Evolutionary conservation across 208 protist genomes (phyloP).

Genomic region (Wallacemonas collosoma): DNA sequence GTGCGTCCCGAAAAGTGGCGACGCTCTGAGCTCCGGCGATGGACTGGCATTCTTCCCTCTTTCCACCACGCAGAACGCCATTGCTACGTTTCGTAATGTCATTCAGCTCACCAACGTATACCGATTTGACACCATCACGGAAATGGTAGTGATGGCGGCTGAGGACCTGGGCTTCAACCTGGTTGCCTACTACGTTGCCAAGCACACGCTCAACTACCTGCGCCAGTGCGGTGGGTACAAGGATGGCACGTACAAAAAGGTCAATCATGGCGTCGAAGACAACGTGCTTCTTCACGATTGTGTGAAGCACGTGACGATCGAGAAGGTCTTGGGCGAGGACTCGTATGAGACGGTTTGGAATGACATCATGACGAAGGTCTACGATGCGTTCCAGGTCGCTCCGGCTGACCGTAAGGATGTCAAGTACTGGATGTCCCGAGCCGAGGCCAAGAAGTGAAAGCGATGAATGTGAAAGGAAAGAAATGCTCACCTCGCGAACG

Average conservation of each 20-base stretch:
- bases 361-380: conserved; percentile 78
- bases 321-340: conserved; percentile 58
- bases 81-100: conserved; percentile 87
- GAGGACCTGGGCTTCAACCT: conserved; percentile 88
- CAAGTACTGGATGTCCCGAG: conserved; percentile 50
- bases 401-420: conserved; percentile 45
- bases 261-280: conserved; percentile 88
- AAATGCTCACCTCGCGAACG: too few species aligned
- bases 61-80: conserved; percentile 63
- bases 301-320: conserved; percentile 64
- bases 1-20: conserved; percentile 20
- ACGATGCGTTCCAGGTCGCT: conserved; percentile 81
- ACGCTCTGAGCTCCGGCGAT: conserved; percentile 31
- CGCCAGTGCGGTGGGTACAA: conserved; percentile 91
- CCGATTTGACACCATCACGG: conserved; percentile 83
- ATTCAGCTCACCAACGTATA: conserved; percentile 80
- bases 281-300: conserved; percentile 89
- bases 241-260: conserved; percentile 87
- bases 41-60: conserved; percentile 75
- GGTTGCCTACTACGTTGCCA: conserved; percentile 91
- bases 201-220: conserved; percentile 91
- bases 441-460: conserved; percentile 22
- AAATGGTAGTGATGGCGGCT: conserved; percentile 69
- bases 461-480: too few species aligned
- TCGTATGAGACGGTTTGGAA: conserved; percentile 58